phyloP scores from a whole-genome alignment of 2,329 filamentous ascomycete genomes.

The Cladophialophora yegresii region DNA sequence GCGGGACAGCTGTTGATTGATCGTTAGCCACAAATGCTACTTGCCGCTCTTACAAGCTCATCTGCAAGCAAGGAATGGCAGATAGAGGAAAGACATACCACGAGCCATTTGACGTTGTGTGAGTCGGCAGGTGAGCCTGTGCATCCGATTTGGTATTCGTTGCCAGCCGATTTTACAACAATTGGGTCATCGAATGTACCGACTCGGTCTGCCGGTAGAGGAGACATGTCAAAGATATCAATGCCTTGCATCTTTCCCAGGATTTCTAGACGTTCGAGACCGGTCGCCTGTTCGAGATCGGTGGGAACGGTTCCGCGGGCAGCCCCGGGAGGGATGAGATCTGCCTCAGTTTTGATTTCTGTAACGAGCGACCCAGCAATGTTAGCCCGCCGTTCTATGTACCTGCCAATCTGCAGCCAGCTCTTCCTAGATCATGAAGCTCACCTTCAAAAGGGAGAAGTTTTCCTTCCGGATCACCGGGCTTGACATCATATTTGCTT shows the following conservation, averaged over 20 bases:
- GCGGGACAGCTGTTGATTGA: slow-evolving; percentile 67
- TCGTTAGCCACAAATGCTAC: slow-evolving; percentile 16
- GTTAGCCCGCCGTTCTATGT: slow-evolving; percentile 14
- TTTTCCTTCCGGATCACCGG: slow-evolving; percentile 45
- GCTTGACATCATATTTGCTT: slow-evolving; percentile 46
- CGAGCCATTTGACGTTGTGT: slow-evolving; percentile 87
- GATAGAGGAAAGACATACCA: slow-evolving; percentile 57
- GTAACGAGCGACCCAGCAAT: slow-evolving; percentile 36
- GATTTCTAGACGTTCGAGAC: slow-evolving; percentile 97
- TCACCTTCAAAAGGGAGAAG: slow-evolving; percentile 50
- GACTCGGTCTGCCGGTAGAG: slow-evolving; percentile 84
- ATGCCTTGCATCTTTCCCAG: slow-evolving; percentile 99
- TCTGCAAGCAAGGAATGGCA: background rate
- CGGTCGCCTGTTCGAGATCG: slow-evolving; percentile 93
- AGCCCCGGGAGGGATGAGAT: slow-evolving; percentile 83
- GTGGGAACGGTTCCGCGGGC: slow-evolving; percentile 80
- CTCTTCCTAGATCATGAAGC: slow-evolving; percentile 22
- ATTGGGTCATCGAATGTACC: slow-evolving; percentile 87
- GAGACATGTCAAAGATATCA: slow-evolving; percentile 98
- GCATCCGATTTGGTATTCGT: slow-evolving; percentile 96
- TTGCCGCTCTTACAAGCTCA: background rate
- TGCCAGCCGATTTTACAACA: slow-evolving; percentile 82
- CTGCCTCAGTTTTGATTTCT: slow-evolving; percentile 83
- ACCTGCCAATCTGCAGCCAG: slow-evolving; percentile 17
- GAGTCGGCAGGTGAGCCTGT: slow-evolving; percentile 92